Evolutionary conservation across 164 flowering plant genomes (phyloP), one percentile per base, ranked within the genome.

Genomic region (Berberis thunbergii): DNA sequence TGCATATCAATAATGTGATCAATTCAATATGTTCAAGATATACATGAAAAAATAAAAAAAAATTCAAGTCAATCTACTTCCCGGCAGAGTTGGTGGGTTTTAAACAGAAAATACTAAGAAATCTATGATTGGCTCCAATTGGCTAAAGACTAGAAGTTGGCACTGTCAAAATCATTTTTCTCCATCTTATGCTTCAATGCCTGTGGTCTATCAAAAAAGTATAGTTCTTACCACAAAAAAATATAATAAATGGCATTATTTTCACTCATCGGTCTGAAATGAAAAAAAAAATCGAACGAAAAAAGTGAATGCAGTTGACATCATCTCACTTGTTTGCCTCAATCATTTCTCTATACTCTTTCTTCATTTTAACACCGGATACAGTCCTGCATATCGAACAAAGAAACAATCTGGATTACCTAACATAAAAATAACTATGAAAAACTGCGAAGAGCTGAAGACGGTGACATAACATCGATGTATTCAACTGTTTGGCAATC

Each of bases 321-420:
- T 45, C 49, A 45, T 52, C 73, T 91, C 79, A 93, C 73, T 86
- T 93, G 66, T 88, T 86, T 62, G 87, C 64, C 67, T 78, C 86
- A 45, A 94, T 87, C 60, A 94, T 81, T 63, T 94, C 97, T 76
- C 79, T 80, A 87, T 94, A 94, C 76, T 90, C 97, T 73, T 79
- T 84, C 87, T 94, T 94, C 98, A 94, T 94, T 78, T 94, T 94
- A 64, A 94, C 98, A 52, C 98, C 98, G 2, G 98, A 67, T 50
- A 94, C 83, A 64, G 76, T 83, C 89, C 98, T 94, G 91, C 83
- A 82, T 38, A 69, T 63, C 42, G 11, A 57, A 61, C 61, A 44
- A n/a, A 45, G 11, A 40, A 8, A 45, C 2, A 45, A 8, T 38
- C 41, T 54, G 13, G 6, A 1, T 54, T 54, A 5, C 40, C 40